A percentile compares a stretch with the other conserved stretches of the same genome.
phyloP scores from a whole-genome alignment of 371 early-diverging fungal species.

The Apophysomyces sp. region DNA sequence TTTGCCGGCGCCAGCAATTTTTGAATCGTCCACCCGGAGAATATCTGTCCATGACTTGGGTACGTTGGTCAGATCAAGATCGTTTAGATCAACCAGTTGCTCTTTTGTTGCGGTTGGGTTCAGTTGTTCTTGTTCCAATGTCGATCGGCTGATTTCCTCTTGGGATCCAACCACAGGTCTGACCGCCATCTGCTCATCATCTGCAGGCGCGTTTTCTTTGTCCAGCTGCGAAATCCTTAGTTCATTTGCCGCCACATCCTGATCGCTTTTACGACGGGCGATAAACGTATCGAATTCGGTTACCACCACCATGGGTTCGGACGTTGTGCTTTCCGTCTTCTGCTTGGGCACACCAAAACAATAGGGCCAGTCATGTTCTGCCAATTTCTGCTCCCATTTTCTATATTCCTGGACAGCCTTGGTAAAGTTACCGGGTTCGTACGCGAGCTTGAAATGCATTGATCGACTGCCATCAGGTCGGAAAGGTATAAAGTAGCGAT shows the following conservation, averaged over 20 bases:
- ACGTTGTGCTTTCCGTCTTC: neutral
- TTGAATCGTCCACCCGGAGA: conserved; percentile 18
- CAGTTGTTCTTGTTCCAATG: too few species aligned
- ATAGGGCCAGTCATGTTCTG: conserved; percentile 76
- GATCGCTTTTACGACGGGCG: conserved; percentile 2
- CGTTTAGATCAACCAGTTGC: neutral
- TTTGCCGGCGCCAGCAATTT: conserved; percentile 48
- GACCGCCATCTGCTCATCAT: too few species aligned
- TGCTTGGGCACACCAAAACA: conserved; percentile 63
- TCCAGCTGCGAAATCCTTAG: too few species aligned
- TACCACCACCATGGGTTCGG: neutral
- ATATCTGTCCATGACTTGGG: conserved; percentile 55
- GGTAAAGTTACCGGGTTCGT: conserved; percentile 70
- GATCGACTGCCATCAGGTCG: conserved; percentile 63
- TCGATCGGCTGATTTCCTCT: too few species aligned
- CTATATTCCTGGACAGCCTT: conserved; percentile 68
- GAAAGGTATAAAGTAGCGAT: conserved; percentile 73
- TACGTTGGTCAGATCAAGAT: conserved; percentile 21
- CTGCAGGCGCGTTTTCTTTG: too few species aligned
- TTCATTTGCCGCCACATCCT: neutral
- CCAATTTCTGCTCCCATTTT: conserved; percentile 69
- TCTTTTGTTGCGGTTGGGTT: neutral
- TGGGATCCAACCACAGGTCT: too few species aligned
- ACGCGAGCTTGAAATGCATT: conserved; percentile 72
- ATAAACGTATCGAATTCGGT: conserved; percentile 12